These are phyloP conservation scores for Candida sp. DNA, from an alignment of 1,139 yeast species.

Conservation along the genomic window DNA sequence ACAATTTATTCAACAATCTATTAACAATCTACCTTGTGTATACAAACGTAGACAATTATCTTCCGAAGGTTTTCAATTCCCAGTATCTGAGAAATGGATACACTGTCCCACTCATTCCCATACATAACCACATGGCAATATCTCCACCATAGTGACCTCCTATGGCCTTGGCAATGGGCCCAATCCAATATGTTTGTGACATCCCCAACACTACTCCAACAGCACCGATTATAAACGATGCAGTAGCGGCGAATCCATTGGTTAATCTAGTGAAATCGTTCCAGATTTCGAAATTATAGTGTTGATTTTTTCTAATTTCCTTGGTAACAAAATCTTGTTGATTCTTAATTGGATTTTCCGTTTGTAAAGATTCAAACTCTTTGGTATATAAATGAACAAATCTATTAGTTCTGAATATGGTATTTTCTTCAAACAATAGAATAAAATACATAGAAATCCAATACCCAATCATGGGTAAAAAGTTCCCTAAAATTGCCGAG, in stretches of 20 bases:
- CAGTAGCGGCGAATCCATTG: slow-evolving; percentile 61
- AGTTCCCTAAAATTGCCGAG: slow-evolving; percentile 75
- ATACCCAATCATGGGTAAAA: slow-evolving; percentile 92
- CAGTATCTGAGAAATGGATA: slow-evolving; percentile 64
- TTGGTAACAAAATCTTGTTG: slow-evolving; percentile 6
- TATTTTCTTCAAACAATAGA: slow-evolving; percentile 69
- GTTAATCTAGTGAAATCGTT: slow-evolving; percentile 54
- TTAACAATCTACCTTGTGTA: too few species aligned
- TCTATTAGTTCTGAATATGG: slow-evolving; percentile 59
- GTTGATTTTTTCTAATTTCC: slow-evolving; percentile 20
- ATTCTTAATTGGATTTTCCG: slow-evolving; percentile 4
- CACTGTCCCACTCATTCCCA: slow-evolving; percentile 64
- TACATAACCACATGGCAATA: slow-evolving; percentile 76
- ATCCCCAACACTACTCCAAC: slow-evolving; percentile 80
- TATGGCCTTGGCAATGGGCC: slow-evolving; percentile 64
- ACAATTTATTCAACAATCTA: too few species aligned
- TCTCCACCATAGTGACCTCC: slow-evolving; percentile 65
- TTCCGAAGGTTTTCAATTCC: slow-evolving; percentile 57
- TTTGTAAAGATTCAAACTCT: slow-evolving; percentile 41
- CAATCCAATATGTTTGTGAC: slow-evolving; percentile 77
- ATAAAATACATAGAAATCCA: slow-evolving; percentile 87
- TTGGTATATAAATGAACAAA: slow-evolving; percentile 48
- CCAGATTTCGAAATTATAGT: slow-evolving; percentile 69
- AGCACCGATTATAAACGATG: slow-evolving; percentile 59
- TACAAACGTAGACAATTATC: slow-evolving; percentile 14